phyloP scores from a whole-genome alignment of 345 rosid species.

The Salix koriyanagi region DNA sequence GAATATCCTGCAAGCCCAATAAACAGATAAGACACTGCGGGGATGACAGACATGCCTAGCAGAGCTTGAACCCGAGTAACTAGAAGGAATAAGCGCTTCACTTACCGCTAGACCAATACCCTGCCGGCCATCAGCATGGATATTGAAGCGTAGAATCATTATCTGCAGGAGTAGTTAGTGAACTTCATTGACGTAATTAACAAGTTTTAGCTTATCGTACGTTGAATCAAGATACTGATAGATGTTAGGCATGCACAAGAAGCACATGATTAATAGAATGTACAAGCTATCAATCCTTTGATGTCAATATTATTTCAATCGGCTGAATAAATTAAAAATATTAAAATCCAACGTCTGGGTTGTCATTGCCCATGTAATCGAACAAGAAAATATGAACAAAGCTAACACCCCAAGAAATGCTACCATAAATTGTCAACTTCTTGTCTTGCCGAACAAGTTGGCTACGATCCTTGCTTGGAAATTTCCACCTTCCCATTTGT shows the following conservation, averaged over 20 bases:
- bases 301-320: too few species aligned
- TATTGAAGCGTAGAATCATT: too few species aligned
- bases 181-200: neutral
- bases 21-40: rapidly evolving
- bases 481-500: neutral
- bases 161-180: neutral
- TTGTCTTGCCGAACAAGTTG: neutral
- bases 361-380: neutral
- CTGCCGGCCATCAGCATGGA: too few species aligned
- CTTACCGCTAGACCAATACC: too few species aligned
- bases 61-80: rapidly evolving
- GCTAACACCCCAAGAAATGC: neutral
- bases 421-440: too few species aligned
- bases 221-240: too few species aligned
- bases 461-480: neutral
- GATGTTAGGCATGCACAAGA: neutral
- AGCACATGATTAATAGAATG: neutral
- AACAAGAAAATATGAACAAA: neutral
- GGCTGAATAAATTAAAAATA: too few species aligned
- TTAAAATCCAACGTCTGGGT: too few species aligned
- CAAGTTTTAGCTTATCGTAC: slow-evolving; percentile 3
- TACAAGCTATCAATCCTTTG: neutral
- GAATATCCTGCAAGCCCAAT: too few species aligned
- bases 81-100: too few species aligned
- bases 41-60: rapidly evolving